phyloP scores from a whole-genome alignment of 352 stramenopile genomes.

The Pythium phragmiticola region DNA sequence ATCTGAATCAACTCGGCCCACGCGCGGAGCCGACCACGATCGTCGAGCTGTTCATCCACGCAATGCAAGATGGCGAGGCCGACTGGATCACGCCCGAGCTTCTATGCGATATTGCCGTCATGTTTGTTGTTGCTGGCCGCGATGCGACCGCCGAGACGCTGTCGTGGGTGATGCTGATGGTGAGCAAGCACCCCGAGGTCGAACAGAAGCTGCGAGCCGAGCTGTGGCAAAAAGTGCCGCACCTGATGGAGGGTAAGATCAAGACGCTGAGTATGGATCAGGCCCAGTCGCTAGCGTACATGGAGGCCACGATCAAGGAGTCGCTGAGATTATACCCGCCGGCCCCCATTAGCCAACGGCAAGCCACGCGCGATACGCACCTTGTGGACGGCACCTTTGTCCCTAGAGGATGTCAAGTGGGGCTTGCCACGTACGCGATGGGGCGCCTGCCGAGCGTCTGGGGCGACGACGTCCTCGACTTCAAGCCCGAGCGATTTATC shows the following conservation, averaged over 20 bases:
- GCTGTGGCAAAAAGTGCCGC: slow-evolving; percentile 26
- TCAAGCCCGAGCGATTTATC: slow-evolving; percentile 62
- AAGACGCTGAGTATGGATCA: slow-evolving; percentile 3
- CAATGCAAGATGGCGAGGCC: slow-evolving; percentile 17
- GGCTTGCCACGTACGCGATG: slow-evolving; percentile 37
- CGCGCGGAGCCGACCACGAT: slow-evolving; percentile 16
- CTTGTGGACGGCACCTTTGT: slow-evolving; percentile 32
- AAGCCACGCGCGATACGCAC: slow-evolving; percentile 51
- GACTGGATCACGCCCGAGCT: slow-evolving; percentile 23
- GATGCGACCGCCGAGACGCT: slow-evolving; percentile 54
- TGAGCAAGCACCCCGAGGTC: slow-evolving; percentile 37
- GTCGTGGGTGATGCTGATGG: slow-evolving; percentile 42
- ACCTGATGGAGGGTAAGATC: slow-evolving; percentile 9
- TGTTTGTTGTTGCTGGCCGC: slow-evolving; percentile 47
- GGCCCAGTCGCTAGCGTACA: slow-evolving; percentile 6
- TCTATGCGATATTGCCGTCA: slow-evolving; percentile 46
- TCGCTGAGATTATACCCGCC: slow-evolving; percentile 14
- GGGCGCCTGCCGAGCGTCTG: slow-evolving; percentile 33
- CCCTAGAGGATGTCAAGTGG: slow-evolving; percentile 21
- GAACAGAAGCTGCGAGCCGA: slow-evolving; percentile 31
- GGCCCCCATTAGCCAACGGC: slow-evolving; percentile 43
- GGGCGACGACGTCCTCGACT: slow-evolving; percentile 47
- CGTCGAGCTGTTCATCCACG: slow-evolving; percentile 27
- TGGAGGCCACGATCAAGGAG: slow-evolving; percentile 20
- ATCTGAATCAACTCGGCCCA: background rate